Evolutionary conservation across 2,329 filamentous ascomycete genomes (phyloP).

Genomic region (Apiospora phragmitis): DNA sequence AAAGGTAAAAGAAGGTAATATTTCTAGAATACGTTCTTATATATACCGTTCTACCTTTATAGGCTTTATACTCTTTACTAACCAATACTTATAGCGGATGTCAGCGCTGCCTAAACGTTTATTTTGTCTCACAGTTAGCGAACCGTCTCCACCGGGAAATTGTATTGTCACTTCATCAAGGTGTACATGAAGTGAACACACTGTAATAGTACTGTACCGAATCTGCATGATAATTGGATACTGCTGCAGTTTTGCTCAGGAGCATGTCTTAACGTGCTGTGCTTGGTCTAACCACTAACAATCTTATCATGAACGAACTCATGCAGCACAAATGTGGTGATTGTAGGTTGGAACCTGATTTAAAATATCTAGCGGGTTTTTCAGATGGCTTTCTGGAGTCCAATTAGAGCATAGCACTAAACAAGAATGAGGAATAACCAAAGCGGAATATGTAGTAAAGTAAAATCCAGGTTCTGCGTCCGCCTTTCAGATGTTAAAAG

Average conservation of each 20-base stretch:
- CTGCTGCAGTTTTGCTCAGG: not conserved
- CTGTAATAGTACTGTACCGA: not conserved
- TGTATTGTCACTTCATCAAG: not conserved
- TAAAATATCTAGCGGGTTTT: not conserved
- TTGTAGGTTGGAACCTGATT: not conserved
- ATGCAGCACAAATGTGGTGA: not conserved
- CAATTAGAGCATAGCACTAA: too few relatives aligned
- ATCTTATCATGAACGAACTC: not conserved
- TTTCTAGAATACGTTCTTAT: not conserved
- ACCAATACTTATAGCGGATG: not conserved
- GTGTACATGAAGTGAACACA: not conserved
- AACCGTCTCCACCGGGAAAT: not conserved
- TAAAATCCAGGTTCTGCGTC: too few relatives aligned
- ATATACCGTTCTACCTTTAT: not conserved
- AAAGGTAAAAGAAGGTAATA: not conserved
- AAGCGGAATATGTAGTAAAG: too few relatives aligned
- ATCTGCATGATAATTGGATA: not conserved
- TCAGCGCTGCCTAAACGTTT: not conserved
- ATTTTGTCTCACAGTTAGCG: not conserved
- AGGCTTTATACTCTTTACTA: not conserved
- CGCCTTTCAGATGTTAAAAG: too few relatives aligned
- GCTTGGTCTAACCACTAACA: not conserved
- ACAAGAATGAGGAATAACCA: too few relatives aligned
- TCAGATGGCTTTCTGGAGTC: too few relatives aligned
- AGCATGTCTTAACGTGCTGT: not conserved